Evolutionary conservation across 805 yeast genomes (phyloP).

Genomic region (Teunomyces panamensis): DNA sequence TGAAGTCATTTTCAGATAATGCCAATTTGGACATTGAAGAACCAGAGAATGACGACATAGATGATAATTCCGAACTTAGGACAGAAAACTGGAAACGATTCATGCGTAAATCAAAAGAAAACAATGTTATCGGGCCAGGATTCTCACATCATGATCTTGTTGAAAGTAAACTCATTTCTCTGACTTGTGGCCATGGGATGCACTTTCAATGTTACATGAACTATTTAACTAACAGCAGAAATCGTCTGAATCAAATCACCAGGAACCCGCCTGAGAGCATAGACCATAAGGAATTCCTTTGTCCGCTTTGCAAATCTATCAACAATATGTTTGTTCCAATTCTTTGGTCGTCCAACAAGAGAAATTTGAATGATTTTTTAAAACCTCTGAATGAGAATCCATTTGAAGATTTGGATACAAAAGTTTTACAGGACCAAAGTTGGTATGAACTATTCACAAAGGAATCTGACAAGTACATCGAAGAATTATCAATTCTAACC

Average conservation of each 20-base stretch:
- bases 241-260: slow-evolving; percentile 68
- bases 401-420: slow-evolving; percentile 14
- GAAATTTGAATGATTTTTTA: slow-evolving; percentile 23
- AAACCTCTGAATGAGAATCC: slow-evolving; percentile 8
- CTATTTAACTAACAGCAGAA: slow-evolving; percentile 54
- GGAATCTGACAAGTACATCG: slow-evolving; percentile 20
- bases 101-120: slow-evolving; percentile 34
- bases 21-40: slow-evolving; percentile 38
- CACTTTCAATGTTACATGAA: slow-evolving; percentile 75
- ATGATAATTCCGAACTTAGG: slow-evolving; percentile 9
- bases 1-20: slow-evolving; percentile 56
- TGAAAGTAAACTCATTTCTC: slow-evolving; percentile 49
- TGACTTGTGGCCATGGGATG: slow-evolving; percentile 93
- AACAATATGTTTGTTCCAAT: slow-evolving; percentile 83
- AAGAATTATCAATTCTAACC: slow-evolving; percentile 21
- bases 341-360: slow-evolving; percentile 51
- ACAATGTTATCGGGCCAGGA: slow-evolving; percentile 66
- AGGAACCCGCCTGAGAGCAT: slow-evolving; percentile 76
- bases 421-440: slow-evolving; percentile 12
- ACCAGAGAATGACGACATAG: slow-evolving; percentile 12
- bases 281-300: slow-evolving; percentile 69
- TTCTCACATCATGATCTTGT: slow-evolving; percentile 45
- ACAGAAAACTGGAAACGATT: slow-evolving; percentile 37
- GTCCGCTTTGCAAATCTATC: slow-evolving; percentile 88
- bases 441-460: slow-evolving; percentile 27